Percentiles rank a stretch among this genome's conserved stretches.
Evolutionary conservation across 1,139 yeast genomes (phyloP).

Genomic region (Kurtzmaniella quercitrusa): DNA sequence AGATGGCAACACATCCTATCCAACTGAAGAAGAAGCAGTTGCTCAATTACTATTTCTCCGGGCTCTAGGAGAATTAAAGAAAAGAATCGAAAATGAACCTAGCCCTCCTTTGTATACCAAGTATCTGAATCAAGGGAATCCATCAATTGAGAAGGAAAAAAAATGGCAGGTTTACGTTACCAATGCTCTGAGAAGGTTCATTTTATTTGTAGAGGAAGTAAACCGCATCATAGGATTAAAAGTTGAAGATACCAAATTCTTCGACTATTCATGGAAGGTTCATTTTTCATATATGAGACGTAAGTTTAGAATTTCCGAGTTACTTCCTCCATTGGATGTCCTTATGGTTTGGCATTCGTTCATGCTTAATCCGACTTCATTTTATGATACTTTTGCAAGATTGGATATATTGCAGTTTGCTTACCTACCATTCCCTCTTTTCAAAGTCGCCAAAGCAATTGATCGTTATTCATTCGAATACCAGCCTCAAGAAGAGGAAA

Average conservation of each 20-base stretch:
- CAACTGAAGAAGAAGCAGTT: conserved; percentile 17
- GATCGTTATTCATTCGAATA: conserved; percentile 18
- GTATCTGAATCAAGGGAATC: conserved; percentile 1
- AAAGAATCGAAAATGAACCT: conserved; percentile 7
- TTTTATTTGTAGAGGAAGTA: neutral
- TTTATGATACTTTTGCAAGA: conserved; percentile 24
- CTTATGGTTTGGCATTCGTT: conserved; percentile 31
- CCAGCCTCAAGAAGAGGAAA: conserved; percentile 9
- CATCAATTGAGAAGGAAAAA: conserved; percentile 9
- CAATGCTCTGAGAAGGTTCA: neutral
- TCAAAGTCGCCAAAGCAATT: conserved; percentile 17
- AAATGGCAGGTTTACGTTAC: conserved; percentile 1
- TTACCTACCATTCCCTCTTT: conserved; percentile 23
- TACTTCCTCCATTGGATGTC: conserved; percentile 28
- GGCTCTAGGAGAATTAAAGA: conserved; percentile 22
- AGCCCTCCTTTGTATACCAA: neutral
- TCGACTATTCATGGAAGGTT: too few species aligned
- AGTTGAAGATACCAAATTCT: neutral
- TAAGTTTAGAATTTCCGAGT: neutral
- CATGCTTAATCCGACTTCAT: conserved; percentile 15
- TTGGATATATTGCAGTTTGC: conserved; percentile 19
- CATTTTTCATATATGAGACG: too few species aligned
- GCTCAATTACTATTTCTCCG: conserved; percentile 29
- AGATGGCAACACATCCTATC: neutral
- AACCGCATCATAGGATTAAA: neutral